Percentiles rank a stretch among this genome's conserved stretches.
Conservation (phyloP, 2,329 filamentous ascomycete genomes). For the Fusarium nanum region DNA sequence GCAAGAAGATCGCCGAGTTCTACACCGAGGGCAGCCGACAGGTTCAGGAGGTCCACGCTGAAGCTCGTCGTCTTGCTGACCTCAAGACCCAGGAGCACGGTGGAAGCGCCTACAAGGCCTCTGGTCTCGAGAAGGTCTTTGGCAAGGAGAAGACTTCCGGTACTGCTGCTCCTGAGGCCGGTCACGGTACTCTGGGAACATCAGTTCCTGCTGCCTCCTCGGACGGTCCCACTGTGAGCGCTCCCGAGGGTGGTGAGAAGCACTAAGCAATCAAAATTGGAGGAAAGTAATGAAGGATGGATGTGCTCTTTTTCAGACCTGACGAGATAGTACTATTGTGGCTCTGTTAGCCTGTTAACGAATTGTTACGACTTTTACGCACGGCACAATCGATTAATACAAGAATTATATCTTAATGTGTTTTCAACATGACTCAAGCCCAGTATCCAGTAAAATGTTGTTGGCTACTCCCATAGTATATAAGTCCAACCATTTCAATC, state of each 20-base stretch:
- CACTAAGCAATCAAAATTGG: constrained; percentile 17
- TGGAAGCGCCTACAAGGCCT: constrained; percentile 68
- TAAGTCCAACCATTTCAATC: neutral
- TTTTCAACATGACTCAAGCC: neutral
- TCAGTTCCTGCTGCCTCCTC: constrained; percentile 39
- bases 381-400: constrained; percentile 34
- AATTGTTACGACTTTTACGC: constrained; percentile 43
- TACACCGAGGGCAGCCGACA: constrained; percentile 88
- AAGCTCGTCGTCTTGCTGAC: constrained; percentile 88
- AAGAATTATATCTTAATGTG: constrained; percentile 4
- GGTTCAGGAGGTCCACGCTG: constrained; percentile 91
- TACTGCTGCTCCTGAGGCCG: constrained; percentile 32
- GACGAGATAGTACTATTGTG: constrained; percentile 10
- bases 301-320: constrained; percentile 7
- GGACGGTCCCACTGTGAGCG: constrained; percentile 39
- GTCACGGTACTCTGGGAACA: constrained; percentile 28
- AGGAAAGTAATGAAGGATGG: constrained; percentile 8
- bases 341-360: constrained; percentile 31
- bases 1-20: constrained; percentile 87
- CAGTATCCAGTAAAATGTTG: too few relatives aligned
- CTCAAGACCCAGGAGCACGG: constrained; percentile 79
- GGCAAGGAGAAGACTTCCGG: constrained; percentile 61
- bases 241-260: constrained; percentile 44
- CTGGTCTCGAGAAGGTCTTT: constrained; percentile 68
- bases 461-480: too few relatives aligned